Conservation (phyloP, 192 early-diverging fungal genomes). For the Coemansia interrupta region DNA sequence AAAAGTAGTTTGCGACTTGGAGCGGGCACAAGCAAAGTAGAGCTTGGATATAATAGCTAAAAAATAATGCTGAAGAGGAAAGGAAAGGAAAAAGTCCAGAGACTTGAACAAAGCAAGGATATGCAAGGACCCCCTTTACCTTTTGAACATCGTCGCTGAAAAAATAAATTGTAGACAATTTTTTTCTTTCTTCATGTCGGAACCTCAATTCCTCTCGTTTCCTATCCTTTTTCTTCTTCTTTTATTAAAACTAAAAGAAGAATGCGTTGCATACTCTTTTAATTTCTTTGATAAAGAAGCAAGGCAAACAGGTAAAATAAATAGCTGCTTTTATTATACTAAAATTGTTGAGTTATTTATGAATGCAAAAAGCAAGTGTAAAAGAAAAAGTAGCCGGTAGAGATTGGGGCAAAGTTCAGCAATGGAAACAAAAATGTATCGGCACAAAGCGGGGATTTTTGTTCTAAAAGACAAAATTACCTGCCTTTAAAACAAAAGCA, state of each 20-base stretch:
- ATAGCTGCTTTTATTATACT: not conserved
- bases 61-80: conserved; percentile 10
- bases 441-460: not conserved
- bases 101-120: conserved; percentile 11
- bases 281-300: not conserved
- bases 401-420: not conserved
- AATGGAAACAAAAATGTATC: not conserved
- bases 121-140: not conserved
- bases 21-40: too few relatives aligned
- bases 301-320: not conserved
- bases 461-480: too few relatives aligned
- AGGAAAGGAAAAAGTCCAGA: conserved; percentile 5
- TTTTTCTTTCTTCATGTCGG: not conserved
- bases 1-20: too few relatives aligned
- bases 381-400: not conserved
- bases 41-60: not conserved
- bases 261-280: not conserved
- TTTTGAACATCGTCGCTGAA: conserved; percentile 1
- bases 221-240: conserved; percentile 6
- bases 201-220: not conserved
- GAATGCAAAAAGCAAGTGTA: conserved; percentile 2
- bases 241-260: conserved; percentile 8
- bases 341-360: conserved; percentile 4
- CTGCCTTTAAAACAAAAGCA: too few relatives aligned
- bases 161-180: not conserved